Percentiles rank a stretch among this genome's conserved stretches.
Evolutionary conservation across 2,329 filamentous ascomycete genomes (phyloP).

Genomic region (Trichophyton rubrum): DNA sequence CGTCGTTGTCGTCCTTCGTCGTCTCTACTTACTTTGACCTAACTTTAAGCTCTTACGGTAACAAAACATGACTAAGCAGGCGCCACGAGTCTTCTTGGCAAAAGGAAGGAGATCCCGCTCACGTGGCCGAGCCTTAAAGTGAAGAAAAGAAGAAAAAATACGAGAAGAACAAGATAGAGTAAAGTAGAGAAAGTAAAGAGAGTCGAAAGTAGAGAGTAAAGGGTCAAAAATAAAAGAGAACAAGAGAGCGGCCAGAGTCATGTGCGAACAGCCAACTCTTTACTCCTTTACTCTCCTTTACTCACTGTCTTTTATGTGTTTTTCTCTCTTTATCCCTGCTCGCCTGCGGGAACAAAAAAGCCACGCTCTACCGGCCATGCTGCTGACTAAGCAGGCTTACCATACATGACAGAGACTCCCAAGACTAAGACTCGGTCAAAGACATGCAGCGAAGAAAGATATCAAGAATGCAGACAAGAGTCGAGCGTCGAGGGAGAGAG

Average conservation of each 20-base stretch:
- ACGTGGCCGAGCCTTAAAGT: neutral
- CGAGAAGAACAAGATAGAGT: neutral
- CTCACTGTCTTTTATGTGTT: neutral
- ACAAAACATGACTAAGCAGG: neutral
- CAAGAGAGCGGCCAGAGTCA: neutral
- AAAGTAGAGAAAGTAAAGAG: neutral
- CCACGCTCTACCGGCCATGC: neutral
- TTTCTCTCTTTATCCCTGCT: neutral
- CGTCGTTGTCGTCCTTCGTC: neutral
- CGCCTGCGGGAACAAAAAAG: neutral
- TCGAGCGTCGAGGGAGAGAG: too few species aligned
- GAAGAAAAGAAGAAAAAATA: neutral
- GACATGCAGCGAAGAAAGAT: too few species aligned
- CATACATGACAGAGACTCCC: neutral
- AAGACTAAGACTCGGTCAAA: too few species aligned
- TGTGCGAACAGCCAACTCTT: too few species aligned
- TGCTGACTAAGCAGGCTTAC: neutral
- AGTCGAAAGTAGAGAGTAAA: conserved; percentile 2
- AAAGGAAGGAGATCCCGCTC: neutral
- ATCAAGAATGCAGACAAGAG: too few species aligned
- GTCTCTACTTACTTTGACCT: too few species aligned
- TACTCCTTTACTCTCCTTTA: too few species aligned
- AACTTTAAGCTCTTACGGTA: neutral
- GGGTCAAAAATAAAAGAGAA: neutral
- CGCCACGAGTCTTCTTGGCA: conserved; percentile 2